These are phyloP conservation scores for Botryobasidium botryosum DNA, from an alignment of 768 basidiomycete genomes.

Conservation along the genomic window DNA sequence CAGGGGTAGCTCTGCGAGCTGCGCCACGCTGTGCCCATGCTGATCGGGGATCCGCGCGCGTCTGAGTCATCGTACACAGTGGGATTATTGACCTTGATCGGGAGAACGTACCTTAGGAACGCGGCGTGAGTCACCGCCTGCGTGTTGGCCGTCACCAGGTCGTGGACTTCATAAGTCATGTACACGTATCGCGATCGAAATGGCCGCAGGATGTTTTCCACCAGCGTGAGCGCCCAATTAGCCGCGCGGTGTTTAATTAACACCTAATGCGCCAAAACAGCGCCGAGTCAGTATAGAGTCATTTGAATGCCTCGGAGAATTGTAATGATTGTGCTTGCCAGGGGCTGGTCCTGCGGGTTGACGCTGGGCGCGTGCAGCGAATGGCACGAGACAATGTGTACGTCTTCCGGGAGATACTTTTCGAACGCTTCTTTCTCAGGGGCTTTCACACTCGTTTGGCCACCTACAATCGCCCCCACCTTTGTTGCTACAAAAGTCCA, in stretches of 20 bases:
- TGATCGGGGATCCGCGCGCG: no score
- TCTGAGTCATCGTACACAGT: no score
- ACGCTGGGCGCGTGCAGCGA: slow-evolving; percentile 90
- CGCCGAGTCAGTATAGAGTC: background rate
- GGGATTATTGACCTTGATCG: background rate
- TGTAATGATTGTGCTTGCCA: slow-evolving; percentile 33
- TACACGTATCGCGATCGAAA: slow-evolving; percentile 79
- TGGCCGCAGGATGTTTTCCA: slow-evolving; percentile 66
- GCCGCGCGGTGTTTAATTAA: slow-evolving; percentile 76
- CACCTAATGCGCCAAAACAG: slow-evolving; percentile 36
- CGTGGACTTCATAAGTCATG: slow-evolving; percentile 92
- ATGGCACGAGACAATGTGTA: slow-evolving; percentile 82
- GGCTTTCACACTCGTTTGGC: slow-evolving; percentile 93
- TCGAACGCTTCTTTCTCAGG: slow-evolving; percentile 88
- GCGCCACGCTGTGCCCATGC: slow-evolving; percentile 98
- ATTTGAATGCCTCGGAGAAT: background rate
- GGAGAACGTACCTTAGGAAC: slow-evolving; percentile 67
- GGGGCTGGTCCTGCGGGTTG: slow-evolving; percentile 71
- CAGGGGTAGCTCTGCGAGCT: slow-evolving; percentile 68
- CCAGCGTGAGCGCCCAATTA: slow-evolving; percentile 50
- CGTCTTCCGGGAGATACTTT: slow-evolving; percentile 65
- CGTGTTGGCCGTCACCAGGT: slow-evolving; percentile 91
- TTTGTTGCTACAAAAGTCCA: slow-evolving; percentile 80
- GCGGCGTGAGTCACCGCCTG: slow-evolving; percentile 98
- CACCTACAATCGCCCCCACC: slow-evolving; percentile 77